Evolutionary conservation across 495 filamentous ascomycete genomes (phyloP).

Genomic region (Physcia stellaris): DNA sequence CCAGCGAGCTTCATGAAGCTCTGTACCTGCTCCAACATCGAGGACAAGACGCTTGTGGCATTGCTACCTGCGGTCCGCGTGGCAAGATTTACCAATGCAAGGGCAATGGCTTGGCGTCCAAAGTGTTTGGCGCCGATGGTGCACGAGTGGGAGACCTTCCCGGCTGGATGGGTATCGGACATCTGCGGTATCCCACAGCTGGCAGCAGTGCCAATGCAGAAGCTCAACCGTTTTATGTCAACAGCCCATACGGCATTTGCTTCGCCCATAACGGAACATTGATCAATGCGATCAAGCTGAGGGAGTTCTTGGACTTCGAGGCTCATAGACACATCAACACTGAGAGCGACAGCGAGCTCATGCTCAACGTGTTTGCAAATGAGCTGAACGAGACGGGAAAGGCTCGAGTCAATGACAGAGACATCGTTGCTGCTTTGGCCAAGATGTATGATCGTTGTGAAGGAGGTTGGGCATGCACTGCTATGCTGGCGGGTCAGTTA

Average conservation of each 20-base stretch:
- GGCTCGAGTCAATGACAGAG: slow-evolving; percentile 80
- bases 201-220: slow-evolving; percentile 31
- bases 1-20: slow-evolving; percentile 75
- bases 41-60: slow-evolving; percentile 87
- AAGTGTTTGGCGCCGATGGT: slow-evolving; percentile 67
- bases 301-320: slow-evolving; percentile 66
- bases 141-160: slow-evolving; percentile 64
- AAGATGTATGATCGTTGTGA: slow-evolving; percentile 66
- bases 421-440: slow-evolving; percentile 67
- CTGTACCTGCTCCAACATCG: slow-evolving; percentile 72
- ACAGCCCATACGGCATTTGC: slow-evolving; percentile 70
- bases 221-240: slow-evolving; percentile 86
- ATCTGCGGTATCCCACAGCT: slow-evolving; percentile 84
- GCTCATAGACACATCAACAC: slow-evolving; percentile 96
- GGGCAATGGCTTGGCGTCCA: slow-evolving; percentile 81
- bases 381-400: slow-evolving; percentile 94
- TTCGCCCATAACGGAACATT: slow-evolving; percentile 80
- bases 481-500: slow-evolving; percentile 70
- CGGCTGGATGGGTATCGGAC: slow-evolving; percentile 80
- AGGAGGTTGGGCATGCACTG: slow-evolving; percentile 78
- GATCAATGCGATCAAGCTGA: slow-evolving; percentile 78
- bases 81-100: slow-evolving; percentile 84
- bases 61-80: slow-evolving; percentile 53
- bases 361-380: slow-evolving; percentile 90
- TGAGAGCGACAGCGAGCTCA: slow-evolving; percentile 85